A percentile compares a stretch with the other conserved stretches of the same genome.
These are phyloP conservation scores for Saccharomyces pastorianus DNA, from an alignment of 1,139 yeast genomes.

Conservation along the genomic window DNA sequence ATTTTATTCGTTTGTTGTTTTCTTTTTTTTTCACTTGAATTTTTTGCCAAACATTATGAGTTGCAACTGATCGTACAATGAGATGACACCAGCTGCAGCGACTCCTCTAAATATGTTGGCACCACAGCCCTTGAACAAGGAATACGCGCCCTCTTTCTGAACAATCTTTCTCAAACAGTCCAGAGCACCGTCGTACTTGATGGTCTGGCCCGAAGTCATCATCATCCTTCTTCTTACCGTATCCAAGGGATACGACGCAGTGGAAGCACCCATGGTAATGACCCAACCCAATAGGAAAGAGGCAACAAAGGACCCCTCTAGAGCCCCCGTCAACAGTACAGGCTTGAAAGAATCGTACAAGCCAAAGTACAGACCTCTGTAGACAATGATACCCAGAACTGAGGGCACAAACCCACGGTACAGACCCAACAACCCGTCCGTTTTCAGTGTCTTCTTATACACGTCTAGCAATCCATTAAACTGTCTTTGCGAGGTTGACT, in stretches of 20 bases:
- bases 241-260: constrained; percentile 75
- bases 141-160: constrained; percentile 61
- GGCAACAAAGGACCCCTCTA: constrained; percentile 64
- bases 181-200: constrained; percentile 66
- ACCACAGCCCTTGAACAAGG: constrained; percentile 81
- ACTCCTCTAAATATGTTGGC: constrained; percentile 84
- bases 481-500: constrained; percentile 55
- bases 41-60: constrained; percentile 66
- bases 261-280: constrained; percentile 72
- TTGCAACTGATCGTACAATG: constrained; percentile 74
- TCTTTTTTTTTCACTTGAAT: constrained; percentile 38
- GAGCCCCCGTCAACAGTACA: constrained; percentile 60
- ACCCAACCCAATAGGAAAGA: constrained; percentile 73
- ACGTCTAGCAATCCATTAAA: constrained; percentile 73
- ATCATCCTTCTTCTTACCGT: constrained; percentile 83
- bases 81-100: constrained; percentile 82
- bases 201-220: constrained; percentile 80
- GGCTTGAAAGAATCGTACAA: constrained; percentile 74
- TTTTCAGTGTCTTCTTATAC: constrained; percentile 65
- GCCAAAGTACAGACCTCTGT: constrained; percentile 83
- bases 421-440: constrained; percentile 74
- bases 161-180: constrained; percentile 66
- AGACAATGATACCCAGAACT: constrained; percentile 69
- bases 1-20: not conserved
- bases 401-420: constrained; percentile 84